Percentiles rank a stretch among this genome's conserved stretches.
Evolutionary conservation across 768 basidiomycete species (phyloP).

Genomic region (Phylloporus scabripes): DNA sequence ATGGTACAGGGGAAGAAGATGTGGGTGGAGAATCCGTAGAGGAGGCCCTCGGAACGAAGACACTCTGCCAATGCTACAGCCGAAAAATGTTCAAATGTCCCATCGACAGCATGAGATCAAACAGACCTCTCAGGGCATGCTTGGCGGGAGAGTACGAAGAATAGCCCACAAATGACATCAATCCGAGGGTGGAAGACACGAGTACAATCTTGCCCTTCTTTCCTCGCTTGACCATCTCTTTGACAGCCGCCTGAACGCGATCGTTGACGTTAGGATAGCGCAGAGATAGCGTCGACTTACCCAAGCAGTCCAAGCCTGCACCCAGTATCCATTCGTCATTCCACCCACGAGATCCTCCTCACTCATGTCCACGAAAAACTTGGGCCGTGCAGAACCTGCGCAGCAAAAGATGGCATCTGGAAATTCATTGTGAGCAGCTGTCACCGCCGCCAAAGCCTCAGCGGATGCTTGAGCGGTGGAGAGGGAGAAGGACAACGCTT

Average conservation of each 20-base stretch:
- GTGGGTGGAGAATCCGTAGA: conserved; percentile 75
- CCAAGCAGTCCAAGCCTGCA: conserved; percentile 50
- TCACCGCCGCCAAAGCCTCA: conserved; percentile 59
- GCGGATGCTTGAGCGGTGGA: conserved; percentile 45
- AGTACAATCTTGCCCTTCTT: conserved; percentile 68
- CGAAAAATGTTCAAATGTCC: background rate
- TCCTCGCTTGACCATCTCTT: conserved; percentile 54
- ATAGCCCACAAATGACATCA: conserved; percentile 74
- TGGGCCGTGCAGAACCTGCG: conserved; percentile 68
- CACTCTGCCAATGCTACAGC: conserved; percentile 72
- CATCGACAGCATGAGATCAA: background rate
- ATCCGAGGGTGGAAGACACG: conserved; percentile 67
- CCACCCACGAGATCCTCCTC: conserved; percentile 53
- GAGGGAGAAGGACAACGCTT: conserved; percentile 63
- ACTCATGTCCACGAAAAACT: conserved; percentile 67
- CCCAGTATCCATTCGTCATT: conserved; percentile 25
- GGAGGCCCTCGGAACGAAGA: conserved; percentile 69
- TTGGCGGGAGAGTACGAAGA: conserved; percentile 79
- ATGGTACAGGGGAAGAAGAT: conserved; percentile 83
- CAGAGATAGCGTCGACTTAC: conserved; percentile 10
- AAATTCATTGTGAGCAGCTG: conserved; percentile 46
- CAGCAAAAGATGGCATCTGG: conserved; percentile 80
- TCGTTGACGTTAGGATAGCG: background rate
- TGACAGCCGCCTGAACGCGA: conserved; percentile 52
- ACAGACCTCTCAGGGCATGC: conserved; percentile 74